Base-by-base conservation (phyloP, 192 early-diverging fungal species). In the Funneliformis mosseae region DNA sequence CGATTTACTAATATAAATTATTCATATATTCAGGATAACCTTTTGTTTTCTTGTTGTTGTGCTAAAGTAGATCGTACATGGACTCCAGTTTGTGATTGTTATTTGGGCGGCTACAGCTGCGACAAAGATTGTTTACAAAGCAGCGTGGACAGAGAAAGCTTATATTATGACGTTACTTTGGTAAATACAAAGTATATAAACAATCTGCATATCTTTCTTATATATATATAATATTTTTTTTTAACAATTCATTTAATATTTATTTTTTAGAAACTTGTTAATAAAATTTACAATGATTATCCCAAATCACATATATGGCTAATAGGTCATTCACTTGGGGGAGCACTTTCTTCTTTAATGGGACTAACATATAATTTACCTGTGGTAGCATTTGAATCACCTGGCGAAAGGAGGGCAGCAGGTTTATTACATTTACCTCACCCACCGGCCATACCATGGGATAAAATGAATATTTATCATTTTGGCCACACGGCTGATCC, bases 1-100 rank as follows among this genome's bases (percentile, higher is more conserved):
- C 59, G 39, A 43, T 80, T 74, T 23, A 10, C 76, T 1, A 61
- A 41, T 12, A 10, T 64, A 21, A 5, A 16, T 23, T 63, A 61
- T 3, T 78, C 12, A 46, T 48, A 45, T 14, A 8, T 43, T 38
- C 70, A 93, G 92, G 97, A 98, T 86, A 99, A 98, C 83, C 87
- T 94, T 12, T 89, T 98, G 79, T 99, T 97, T 81, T 97, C 95
- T 3, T 99, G 97, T 86, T 99, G 97, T 85, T 99, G 97, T 85
- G 97, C 92, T 9, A 91, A 92, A 55, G 93, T 93, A 11, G 91
- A 92, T 66, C 91, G 91, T 45, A 88, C 87, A 0, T 99, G 97
- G 97, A 84, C 82, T 4, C 85, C 93, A 0, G 93, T 99, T 4
- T 99, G 97, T 83, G 90, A 90, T 80, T 99, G 97, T 85, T 91